Evolutionary conservation across 192 early-diverging fungal genomes (phyloP).

Genomic region (Backusella sp.): DNA sequence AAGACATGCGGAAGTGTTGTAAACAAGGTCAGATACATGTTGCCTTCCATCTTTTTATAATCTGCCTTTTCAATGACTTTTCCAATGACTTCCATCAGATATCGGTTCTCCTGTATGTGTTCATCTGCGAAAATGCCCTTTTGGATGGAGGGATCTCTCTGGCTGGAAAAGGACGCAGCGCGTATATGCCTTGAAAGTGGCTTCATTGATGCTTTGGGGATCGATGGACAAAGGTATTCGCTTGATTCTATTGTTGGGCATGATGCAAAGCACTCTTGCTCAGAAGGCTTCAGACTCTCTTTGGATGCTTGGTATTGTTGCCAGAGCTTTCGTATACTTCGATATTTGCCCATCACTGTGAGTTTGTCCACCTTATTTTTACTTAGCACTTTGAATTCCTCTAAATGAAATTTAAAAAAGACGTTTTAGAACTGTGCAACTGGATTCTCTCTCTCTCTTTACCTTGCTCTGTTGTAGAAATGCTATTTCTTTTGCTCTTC

Average conservation of each 20-base stretch:
- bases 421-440: too few relatives aligned
- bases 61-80: conserved; percentile 62
- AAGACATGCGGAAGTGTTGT: conserved; percentile 63
- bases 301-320: neutral
- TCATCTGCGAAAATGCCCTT: conserved; percentile 7
- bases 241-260: neutral
- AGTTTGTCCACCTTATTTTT: neutral
- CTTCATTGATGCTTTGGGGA: neutral
- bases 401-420: neutral
- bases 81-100: conserved; percentile 79
- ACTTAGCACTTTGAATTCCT: neutral
- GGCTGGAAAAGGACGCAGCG: neutral
- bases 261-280: neutral
- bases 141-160: conserved; percentile 1
- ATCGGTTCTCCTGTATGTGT: conserved; percentile 47
- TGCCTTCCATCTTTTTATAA: conserved; percentile 55
- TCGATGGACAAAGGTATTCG: neutral
- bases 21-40: conserved; percentile 62
- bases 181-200: neutral
- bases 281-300: neutral
- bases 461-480: neutral
- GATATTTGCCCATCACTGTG: neutral
- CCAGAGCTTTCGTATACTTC: conserved; percentile 5
- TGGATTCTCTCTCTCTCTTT: neutral
- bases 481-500: neutral